Base-by-base conservation (phyloP, 331 rosid genomes). In the Quercus phellos region DNA sequence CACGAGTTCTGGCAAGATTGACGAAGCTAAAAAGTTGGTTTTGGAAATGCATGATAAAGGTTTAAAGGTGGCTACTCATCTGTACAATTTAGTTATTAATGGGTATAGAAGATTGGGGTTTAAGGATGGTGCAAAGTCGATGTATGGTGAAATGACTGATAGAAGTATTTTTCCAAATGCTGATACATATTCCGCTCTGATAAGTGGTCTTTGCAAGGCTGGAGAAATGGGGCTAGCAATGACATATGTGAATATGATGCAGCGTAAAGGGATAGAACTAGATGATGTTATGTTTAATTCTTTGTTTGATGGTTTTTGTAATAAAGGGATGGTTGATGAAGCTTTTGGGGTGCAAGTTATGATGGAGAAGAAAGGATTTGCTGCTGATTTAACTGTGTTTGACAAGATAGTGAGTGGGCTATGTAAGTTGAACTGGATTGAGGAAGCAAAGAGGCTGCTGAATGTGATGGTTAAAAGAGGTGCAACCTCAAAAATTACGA, bases 11-110 rank as follows among this genome's bases (percentile, higher is more conserved):
- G 82, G 89, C 2, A 72, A 68, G n/a, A 16, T 73, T 24, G 77
- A 75, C 10, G 19, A 76, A 75, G 86, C 86, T 2, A 71, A 77
- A 68, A 61, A 61, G 2, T 56, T 77, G 84, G 58, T 82, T 11
- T 18, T 53, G 73, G 79, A 82, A 70, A 86, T 82, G 89, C 85
- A 68, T 63, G 76, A 80, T 13, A 72, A 61, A 35, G 79, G 79
- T n/a, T 68, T 86, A 17, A 50, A 35, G 42, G 87, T 71, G 32
- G 78, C 71, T 9, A 18, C 72, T 16, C 68, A 70, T 70, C 56
- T 74, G 51, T 86, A 55, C 81, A 80, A 79, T 83, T 75, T 80
- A 76, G 55, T 82, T 0, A 63, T 74, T 3, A 21, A 16, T 59
- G 56, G 83, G 51, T 67, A 60, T 10, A 22, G 80, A 19, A 73